Evolutionary conservation across 306 rosid genomes (phyloP).

Genomic region (Cucurbita argyrosperma): DNA sequence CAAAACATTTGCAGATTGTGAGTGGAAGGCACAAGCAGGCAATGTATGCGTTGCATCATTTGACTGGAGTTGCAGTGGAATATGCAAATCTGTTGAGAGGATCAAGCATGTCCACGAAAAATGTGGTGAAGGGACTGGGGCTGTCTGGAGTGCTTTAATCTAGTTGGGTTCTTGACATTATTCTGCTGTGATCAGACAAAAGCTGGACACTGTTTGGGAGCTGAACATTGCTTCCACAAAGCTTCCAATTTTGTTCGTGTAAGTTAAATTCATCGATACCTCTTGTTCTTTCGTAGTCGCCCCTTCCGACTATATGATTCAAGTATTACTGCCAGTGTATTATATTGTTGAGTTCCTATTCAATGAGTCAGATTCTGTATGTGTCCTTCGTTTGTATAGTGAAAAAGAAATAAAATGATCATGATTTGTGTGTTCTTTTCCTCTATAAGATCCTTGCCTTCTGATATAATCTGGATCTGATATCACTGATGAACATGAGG

Average conservation of each 20-base stretch:
- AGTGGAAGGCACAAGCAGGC: slow-evolving; percentile 97
- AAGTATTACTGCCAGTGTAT: neutral
- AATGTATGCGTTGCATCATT: slow-evolving; percentile 81
- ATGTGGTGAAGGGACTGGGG: slow-evolving; percentile 89
- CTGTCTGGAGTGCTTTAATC: slow-evolving; percentile 69
- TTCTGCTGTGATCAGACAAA: neutral
- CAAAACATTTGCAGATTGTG: slow-evolving; percentile 46
- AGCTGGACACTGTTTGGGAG: neutral
- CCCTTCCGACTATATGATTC: no score
- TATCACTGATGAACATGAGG: neutral
- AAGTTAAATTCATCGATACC: neutral
- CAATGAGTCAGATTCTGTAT: neutral
- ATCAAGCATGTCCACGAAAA: slow-evolving; percentile 79
- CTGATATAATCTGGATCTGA: neutral
- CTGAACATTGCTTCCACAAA: neutral
- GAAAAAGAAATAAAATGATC: neutral
- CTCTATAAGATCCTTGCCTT: neutral
- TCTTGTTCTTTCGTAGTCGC: neutral
- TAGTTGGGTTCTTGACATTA: slow-evolving; percentile 8
- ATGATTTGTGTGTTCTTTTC: neutral
- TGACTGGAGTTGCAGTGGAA: slow-evolving; percentile 99
- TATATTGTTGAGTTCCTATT: neutral
- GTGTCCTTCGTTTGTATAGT: slow-evolving; percentile 1
- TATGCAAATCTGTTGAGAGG: slow-evolving; percentile 95
- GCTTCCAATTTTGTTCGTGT: neutral